Evolutionary conservation across 345 rosid genomes (phyloP).

Genomic region (Syzygium grande): DNA sequence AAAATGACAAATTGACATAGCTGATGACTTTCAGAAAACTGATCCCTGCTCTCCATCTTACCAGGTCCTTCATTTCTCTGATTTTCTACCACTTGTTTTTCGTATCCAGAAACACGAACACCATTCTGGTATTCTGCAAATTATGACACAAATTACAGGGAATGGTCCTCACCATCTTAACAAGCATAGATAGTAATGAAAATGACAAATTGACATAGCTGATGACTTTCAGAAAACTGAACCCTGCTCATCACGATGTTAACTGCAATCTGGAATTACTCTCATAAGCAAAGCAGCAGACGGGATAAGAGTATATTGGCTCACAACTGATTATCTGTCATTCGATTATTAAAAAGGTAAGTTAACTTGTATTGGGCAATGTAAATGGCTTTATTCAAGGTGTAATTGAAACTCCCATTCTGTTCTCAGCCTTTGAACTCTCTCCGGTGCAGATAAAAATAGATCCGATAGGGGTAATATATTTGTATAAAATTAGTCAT

Average conservation of each 20-base stretch:
- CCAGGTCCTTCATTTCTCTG: background rate
- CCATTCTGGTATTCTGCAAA: slow-evolving; percentile 8
- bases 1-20: background rate
- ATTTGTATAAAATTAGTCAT: background rate
- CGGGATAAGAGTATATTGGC: background rate
- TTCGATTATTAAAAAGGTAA: background rate
- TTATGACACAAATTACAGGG: background rate
- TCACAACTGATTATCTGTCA: background rate
- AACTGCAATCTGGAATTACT: background rate
- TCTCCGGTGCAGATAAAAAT: background rate
- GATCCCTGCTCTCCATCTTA: background rate
- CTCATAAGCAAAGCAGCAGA: background rate
- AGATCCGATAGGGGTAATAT: background rate
- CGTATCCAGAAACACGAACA: background rate
- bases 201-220: background rate
- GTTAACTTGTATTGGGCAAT: background rate
- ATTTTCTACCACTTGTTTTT: background rate
- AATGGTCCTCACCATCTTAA: background rate
- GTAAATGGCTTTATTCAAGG: background rate
- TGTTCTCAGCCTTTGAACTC: background rate
- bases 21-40: background rate
- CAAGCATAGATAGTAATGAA: background rate
- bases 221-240: background rate
- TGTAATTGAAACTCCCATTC: background rate
- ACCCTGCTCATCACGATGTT: background rate